Conservation (phyloP, 2,329 filamentous ascomycete genomes). For the Decorospora gaudefroyi region DNA sequence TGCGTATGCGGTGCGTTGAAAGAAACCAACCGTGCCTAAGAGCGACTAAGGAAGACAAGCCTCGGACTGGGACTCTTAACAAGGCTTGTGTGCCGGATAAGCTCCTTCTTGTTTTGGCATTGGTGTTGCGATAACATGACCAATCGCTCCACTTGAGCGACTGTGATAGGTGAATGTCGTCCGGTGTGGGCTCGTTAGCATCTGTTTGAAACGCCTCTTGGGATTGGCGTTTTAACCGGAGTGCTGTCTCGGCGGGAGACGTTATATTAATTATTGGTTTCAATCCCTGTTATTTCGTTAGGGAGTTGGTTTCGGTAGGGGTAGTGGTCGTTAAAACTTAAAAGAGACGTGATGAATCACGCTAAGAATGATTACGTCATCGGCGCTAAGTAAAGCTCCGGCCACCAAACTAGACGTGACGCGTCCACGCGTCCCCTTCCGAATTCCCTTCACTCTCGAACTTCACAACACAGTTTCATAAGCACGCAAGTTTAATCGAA, state of each 20-base stretch:
- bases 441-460: too few species aligned
- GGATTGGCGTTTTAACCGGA: conserved; percentile 5
- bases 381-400: too few species aligned
- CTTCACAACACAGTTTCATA: too few species aligned
- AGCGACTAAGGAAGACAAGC: conserved; percentile 15
- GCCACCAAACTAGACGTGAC: too few species aligned
- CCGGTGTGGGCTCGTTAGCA: conserved; percentile 4
- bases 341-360: too few species aligned
- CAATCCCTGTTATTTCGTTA: too few species aligned
- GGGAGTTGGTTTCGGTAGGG: too few species aligned
- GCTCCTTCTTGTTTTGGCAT: conserved; percentile 15
- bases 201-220: conserved; percentile 1
- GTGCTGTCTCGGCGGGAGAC: background rate
- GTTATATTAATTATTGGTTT: too few species aligned
- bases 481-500: too few species aligned
- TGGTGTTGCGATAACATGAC: conserved; percentile 14
- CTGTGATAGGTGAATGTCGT: background rate
- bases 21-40: conserved; percentile 4
- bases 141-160: background rate
- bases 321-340: too few species aligned
- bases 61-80: conserved; percentile 13
- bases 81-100: conserved; percentile 16
- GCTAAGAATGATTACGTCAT: too few species aligned
- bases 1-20: conserved; percentile 1
- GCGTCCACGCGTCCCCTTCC: too few species aligned